A percentile compares a stretch with the other conserved stretches of the same genome.
These are phyloP conservation scores for Carpinus viminea DNA, from an alignment of 306 rosid genomes.

Conservation along the genomic window DNA sequence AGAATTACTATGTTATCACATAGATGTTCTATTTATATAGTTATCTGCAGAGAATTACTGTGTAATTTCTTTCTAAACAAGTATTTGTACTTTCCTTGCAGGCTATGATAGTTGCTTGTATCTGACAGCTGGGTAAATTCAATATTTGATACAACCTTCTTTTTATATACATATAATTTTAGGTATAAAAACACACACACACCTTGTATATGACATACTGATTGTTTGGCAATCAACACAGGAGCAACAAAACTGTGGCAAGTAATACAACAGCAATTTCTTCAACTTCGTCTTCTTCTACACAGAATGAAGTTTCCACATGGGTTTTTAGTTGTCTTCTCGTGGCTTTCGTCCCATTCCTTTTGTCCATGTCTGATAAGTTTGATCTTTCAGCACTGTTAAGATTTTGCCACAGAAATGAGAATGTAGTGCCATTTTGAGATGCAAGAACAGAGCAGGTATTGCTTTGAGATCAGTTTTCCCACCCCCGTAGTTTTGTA, in stretches of 20 bases:
- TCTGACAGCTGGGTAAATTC: slow-evolving; percentile 72
- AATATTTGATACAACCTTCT: neutral
- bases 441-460: slow-evolving; percentile 20
- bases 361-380: slow-evolving; percentile 36
- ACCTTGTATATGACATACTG: neutral
- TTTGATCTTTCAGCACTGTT: slow-evolving; percentile 26
- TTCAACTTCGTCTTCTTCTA: slow-evolving; percentile 59
- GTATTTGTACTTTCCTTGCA: slow-evolving; percentile 37
- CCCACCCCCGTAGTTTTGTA: slow-evolving; percentile 36
- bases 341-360: slow-evolving; percentile 25
- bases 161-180: neutral
- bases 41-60: neutral
- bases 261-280: slow-evolving; percentile 72
- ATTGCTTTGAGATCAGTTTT: slow-evolving; percentile 19
- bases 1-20: too few relatives aligned
- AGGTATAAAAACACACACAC: too few relatives aligned
- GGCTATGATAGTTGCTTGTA: slow-evolving; percentile 89
- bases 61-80: slow-evolving; percentile 9
- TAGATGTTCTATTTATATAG: neutral
- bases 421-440: slow-evolving; percentile 31
- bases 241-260: slow-evolving; percentile 64
- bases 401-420: slow-evolving; percentile 36
- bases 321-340: slow-evolving; percentile 41
- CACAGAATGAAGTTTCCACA: slow-evolving; percentile 29
- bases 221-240: slow-evolving; percentile 33